Evolutionary conservation across 768 basidiomycete genomes (phyloP).

Genomic region (Infundibulicybe gibba): DNA sequence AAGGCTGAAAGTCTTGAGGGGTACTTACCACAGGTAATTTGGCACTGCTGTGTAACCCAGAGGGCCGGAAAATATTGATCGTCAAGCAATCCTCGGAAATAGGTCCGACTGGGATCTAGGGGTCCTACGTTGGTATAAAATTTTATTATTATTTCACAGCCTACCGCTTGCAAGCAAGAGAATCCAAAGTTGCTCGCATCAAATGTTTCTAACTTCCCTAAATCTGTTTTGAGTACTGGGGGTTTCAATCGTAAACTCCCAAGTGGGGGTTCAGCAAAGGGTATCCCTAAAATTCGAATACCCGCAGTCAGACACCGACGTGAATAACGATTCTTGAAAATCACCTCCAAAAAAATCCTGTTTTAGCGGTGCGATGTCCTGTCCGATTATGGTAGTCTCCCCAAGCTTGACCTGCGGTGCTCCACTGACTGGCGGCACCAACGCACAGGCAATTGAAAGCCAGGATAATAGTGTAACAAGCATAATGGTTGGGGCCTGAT

Average conservation of each 20-base stretch:
- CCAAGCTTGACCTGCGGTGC: slow-evolving; percentile 7
- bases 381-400: slow-evolving; percentile 4
- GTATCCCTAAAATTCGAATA: slow-evolving; percentile 14
- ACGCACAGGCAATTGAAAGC: background rate
- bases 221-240: slow-evolving; percentile 17
- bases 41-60: slow-evolving; percentile 21
- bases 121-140: background rate
- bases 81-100: slow-evolving; percentile 59
- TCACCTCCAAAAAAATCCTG: slow-evolving; percentile 12
- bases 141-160: slow-evolving; percentile 3
- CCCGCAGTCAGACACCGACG: background rate
- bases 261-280: slow-evolving; percentile 26
- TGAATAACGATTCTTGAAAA: background rate
- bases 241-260: slow-evolving; percentile 22
- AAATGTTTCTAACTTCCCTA: slow-evolving; percentile 14
- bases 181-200: slow-evolving; percentile 20
- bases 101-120: slow-evolving; percentile 27
- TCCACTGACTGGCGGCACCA: background rate
- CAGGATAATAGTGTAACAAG: too few relatives aligned
- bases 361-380: slow-evolving; percentile 6
- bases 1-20: background rate
- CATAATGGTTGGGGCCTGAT: too few relatives aligned
- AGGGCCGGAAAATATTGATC: slow-evolving; percentile 53
- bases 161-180: slow-evolving; percentile 47
- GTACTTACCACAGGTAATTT: slow-evolving; percentile 34